Evolutionary conservation across 495 filamentous ascomycete genomes (phyloP).

Genomic region (Aspergillus diversus): DNA sequence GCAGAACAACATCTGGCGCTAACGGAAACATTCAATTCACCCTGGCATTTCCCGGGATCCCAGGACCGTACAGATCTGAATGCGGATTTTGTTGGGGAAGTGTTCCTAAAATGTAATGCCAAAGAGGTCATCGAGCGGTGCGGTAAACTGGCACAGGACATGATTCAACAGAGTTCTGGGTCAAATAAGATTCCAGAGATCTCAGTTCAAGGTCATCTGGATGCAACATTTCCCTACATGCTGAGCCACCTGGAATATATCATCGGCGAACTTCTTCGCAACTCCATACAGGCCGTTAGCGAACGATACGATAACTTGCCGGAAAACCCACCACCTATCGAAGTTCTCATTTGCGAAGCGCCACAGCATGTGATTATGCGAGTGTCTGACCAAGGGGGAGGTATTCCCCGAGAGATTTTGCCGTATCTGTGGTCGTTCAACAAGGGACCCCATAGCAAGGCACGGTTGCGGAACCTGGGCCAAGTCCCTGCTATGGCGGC

Average conservation of each 20-base stretch:
- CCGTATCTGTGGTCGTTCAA: constrained; percentile 95
- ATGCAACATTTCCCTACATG: constrained; percentile 94
- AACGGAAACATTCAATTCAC: constrained; percentile 93
- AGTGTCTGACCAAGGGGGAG: constrained; percentile 93
- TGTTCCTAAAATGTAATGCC: constrained; percentile 93
- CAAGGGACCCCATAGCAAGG: constrained; percentile 78
- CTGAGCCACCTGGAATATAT: constrained; percentile 96
- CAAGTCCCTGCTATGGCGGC: constrained; percentile 92
- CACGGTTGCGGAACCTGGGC: constrained; percentile 76
- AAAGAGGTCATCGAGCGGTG: constrained; percentile 86
- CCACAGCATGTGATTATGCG: constrained; percentile 95
- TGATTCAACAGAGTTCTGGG: constrained; percentile 73
- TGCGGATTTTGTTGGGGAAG: constrained; percentile 89
- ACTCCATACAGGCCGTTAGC: constrained; percentile 89
- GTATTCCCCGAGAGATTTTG: constrained; percentile 81
- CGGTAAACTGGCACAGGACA: constrained; percentile 68
- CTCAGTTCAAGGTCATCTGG: constrained; percentile 80
- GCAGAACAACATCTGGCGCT: constrained; percentile 96
- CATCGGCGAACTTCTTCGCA: constrained; percentile 90
- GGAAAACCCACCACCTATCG: constrained; percentile 72
- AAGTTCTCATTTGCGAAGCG: constrained; percentile 93
- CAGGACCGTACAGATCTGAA: constrained; percentile 65
- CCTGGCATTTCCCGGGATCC: constrained; percentile 87
- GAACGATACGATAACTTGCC: constrained; percentile 60
- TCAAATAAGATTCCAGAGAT: constrained; percentile 76